phyloP scores from a whole-genome alignment of 257 asterid species.

The Solanum appendiculatum region DNA sequence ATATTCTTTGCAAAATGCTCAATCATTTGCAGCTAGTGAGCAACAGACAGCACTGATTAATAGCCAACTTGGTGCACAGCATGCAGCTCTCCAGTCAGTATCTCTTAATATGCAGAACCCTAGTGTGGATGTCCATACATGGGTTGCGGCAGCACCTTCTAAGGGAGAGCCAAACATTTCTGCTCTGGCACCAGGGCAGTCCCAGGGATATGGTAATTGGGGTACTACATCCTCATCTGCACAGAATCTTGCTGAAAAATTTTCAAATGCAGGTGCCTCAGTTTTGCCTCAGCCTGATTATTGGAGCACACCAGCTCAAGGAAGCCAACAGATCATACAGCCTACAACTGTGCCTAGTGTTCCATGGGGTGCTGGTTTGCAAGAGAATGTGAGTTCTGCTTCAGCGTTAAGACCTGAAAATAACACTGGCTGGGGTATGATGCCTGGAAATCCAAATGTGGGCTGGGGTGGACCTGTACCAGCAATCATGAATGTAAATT shows the following conservation, averaged over 20 bases:
- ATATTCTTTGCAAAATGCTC: conserved; percentile 19
- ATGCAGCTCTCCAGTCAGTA: conserved; percentile 16
- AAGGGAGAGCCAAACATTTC: conserved; percentile 18
- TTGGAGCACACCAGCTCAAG: conserved; percentile 46
- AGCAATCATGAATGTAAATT: conserved; percentile 33
- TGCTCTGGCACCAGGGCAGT: conserved; percentile 27
- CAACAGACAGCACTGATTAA: conserved; percentile 31
- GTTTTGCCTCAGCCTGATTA: conserved; percentile 48
- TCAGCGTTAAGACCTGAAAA: conserved; percentile 35
- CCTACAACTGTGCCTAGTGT: conserved; percentile 32
- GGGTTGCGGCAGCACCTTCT: conserved; percentile 19
- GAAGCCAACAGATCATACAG: conserved; percentile 47
- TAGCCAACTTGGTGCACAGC: conserved; percentile 21
- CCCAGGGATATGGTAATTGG: conserved; percentile 46
- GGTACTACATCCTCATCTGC: conserved; percentile 23
- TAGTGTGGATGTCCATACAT: conserved; percentile 27
- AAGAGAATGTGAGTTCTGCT: conserved; percentile 27
- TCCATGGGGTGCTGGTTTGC: conserved; percentile 45
- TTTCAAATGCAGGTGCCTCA: conserved; percentile 29
- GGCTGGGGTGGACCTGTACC: conserved; percentile 57
- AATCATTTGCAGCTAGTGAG: conserved; percentile 24
- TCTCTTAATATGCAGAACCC: conserved; percentile 34
- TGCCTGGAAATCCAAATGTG: conserved; percentile 48
- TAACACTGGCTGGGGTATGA: conserved; percentile 51
- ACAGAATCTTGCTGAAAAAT: conserved; percentile 44